Percentiles rank a stretch among this genome's conserved stretches.
Conservation (phyloP, 148 eudicot species). For the Silene latifolia region DNA sequence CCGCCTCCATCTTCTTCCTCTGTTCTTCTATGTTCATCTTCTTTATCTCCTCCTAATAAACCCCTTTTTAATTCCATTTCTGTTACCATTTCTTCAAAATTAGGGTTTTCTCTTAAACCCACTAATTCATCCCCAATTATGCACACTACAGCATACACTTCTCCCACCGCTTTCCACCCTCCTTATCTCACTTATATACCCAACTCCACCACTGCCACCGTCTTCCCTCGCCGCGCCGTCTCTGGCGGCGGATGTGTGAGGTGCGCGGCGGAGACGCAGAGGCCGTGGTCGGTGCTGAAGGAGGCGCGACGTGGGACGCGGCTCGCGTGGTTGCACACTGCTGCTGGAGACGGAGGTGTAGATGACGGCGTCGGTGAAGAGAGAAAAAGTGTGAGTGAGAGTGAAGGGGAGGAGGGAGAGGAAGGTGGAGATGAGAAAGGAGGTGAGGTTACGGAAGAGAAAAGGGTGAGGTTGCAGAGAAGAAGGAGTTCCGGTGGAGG, state of each 20-base stretch:
- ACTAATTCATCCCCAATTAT: conserved; percentile 5
- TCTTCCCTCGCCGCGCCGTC: background rate
- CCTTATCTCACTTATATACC: conserved; percentile 22
- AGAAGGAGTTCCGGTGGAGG: conserved; percentile 34
- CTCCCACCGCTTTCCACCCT: conserved; percentile 23
- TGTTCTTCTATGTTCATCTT: conserved; percentile 18
- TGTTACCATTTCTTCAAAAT: conserved; percentile 13
- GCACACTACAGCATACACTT: conserved; percentile 10
- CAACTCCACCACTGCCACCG: conserved; percentile 5
- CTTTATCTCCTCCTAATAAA: conserved; percentile 20
- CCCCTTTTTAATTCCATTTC: background rate
- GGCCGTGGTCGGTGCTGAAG: conserved; percentile 46
- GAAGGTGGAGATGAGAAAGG: conserved; percentile 6
- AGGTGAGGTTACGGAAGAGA: conserved; percentile 22
- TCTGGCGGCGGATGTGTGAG: background rate
- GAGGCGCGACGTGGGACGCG: conserved; percentile 33
- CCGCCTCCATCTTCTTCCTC: conserved; percentile 33
- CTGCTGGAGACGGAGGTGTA: conserved; percentile 13
- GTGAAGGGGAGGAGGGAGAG: conserved; percentile 2
- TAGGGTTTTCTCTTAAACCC: conserved; percentile 9
- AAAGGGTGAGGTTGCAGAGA: conserved; percentile 38
- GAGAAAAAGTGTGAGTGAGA: conserved; percentile 9
- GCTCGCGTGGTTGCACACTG: conserved; percentile 46
- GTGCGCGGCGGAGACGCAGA: conserved; percentile 28
- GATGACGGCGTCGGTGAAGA: conserved; percentile 2